phyloP scores from a whole-genome alignment of 2,329 filamentous ascomycete genomes.

The Arachnopeziza araneosa region DNA sequence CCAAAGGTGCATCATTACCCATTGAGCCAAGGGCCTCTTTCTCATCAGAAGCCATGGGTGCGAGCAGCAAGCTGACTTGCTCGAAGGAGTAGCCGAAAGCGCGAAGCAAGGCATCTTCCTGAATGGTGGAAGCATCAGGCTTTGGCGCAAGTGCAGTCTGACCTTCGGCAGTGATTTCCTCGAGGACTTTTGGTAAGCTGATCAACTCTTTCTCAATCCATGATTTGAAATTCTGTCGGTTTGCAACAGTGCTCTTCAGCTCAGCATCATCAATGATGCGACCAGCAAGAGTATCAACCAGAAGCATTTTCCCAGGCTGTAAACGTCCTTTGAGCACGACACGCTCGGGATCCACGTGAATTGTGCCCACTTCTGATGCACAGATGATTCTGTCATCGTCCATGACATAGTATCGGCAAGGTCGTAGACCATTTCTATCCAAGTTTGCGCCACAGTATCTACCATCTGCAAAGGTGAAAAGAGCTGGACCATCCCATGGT shows the following conservation, averaged over 20 bases:
- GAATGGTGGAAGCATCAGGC: slow-evolving; percentile 64
- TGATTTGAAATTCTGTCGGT: slow-evolving; percentile 76
- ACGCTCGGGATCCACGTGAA: slow-evolving; percentile 81
- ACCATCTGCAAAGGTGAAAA: slow-evolving; percentile 96
- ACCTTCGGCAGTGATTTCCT: slow-evolving; percentile 51
- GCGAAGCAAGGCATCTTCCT: slow-evolving; percentile 77
- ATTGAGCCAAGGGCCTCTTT: slow-evolving; percentile 97
- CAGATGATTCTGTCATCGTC: slow-evolving; percentile 97
- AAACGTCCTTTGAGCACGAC: slow-evolving; percentile 90
- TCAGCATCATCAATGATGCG: slow-evolving; percentile 93
- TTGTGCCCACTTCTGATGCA: slow-evolving; percentile 92
- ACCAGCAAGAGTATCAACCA: slow-evolving; percentile 86
- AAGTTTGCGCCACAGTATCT: slow-evolving; percentile 96
- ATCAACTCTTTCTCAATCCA: slow-evolving; percentile 87
- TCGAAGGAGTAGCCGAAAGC: slow-evolving; percentile 94
- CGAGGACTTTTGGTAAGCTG: slow-evolving; percentile 69
- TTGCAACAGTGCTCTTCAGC: slow-evolving; percentile 83
- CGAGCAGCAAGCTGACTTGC: slow-evolving; percentile 86
- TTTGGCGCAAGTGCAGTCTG: slow-evolving; percentile 60
- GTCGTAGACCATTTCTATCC: slow-evolving; percentile 89
- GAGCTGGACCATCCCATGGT: slow-evolving; percentile 92
- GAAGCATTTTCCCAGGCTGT: slow-evolving; percentile 90
- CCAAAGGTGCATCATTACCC: slow-evolving; percentile 93
- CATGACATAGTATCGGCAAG: slow-evolving; percentile 95
- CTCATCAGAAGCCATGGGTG: slow-evolving; percentile 93